A percentile compares a stretch with the other conserved stretches of the same genome.
phyloP scores from a whole-genome alignment of 2,329 filamentous ascomycete genomes.

The Ophiostoma ips region DNA sequence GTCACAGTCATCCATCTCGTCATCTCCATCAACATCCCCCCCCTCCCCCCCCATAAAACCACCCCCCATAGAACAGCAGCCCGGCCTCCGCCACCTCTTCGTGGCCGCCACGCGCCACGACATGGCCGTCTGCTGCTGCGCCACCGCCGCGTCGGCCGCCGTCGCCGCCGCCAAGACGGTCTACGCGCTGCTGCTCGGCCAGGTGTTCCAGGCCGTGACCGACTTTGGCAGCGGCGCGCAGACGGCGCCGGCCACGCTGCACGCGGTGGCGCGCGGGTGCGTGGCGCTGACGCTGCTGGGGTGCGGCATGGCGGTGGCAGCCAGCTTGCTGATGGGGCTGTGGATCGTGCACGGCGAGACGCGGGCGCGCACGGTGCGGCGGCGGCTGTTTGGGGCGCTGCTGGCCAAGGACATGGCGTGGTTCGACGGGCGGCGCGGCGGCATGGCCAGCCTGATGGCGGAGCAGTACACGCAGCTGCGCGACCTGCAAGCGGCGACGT shows the following conservation, averaged over 20 bases:
- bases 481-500: slow-evolving; percentile 68
- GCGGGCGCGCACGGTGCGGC: slow-evolving; percentile 54
- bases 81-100: slow-evolving; percentile 39
- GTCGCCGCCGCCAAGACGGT: slow-evolving; percentile 50
- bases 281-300: slow-evolving; percentile 51
- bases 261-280: slow-evolving; percentile 44
- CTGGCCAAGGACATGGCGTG: slow-evolving; percentile 63
- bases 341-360: slow-evolving; percentile 74
- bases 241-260: slow-evolving; percentile 31
- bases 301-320: slow-evolving; percentile 49
- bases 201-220: slow-evolving; percentile 59
- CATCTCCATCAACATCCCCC: background rate
- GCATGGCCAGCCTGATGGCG: slow-evolving; percentile 56
- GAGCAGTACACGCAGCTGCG: slow-evolving; percentile 66
- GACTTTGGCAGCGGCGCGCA: slow-evolving; percentile 39
- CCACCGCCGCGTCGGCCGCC: slow-evolving; percentile 40
- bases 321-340: slow-evolving; percentile 48
- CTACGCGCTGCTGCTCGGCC: slow-evolving; percentile 58
- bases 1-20: background rate
- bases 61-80: background rate
- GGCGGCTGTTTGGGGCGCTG: slow-evolving; percentile 51
- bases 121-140: slow-evolving; percentile 36
- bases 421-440: slow-evolving; percentile 64
- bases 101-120: slow-evolving; percentile 55
- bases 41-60: background rate